A percentile compares a stretch with the other conserved stretches of the same genome.
Evolutionary conservation across 169 alveolate genomes (phyloP).

Genomic region (Amoebophrya sp.): DNA sequence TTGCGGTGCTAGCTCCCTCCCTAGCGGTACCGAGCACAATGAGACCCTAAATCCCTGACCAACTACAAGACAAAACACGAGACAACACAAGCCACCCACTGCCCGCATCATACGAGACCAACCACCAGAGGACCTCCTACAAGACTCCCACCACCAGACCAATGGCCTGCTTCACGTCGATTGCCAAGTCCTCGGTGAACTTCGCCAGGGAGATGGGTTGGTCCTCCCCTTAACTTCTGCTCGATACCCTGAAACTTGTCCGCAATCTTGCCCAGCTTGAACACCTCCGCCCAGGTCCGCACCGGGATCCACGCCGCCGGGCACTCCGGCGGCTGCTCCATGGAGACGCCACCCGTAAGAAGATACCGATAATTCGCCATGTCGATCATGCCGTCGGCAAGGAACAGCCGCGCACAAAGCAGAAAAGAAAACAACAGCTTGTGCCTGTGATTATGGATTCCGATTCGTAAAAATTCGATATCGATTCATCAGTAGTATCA

Average conservation of each 20-base stretch:
- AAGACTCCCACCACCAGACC: neutral
- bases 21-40: too few relatives aligned
- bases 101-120: too few relatives aligned
- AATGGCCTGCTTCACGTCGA: neutral
- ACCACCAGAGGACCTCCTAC: neutral
- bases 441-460: conserved; percentile 39
- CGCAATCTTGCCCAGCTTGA: conserved; percentile 30
- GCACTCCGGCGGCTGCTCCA: conserved; percentile 38
- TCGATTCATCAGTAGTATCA: too few relatives aligned
- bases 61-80: too few relatives aligned
- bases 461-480: conserved; percentile 45
- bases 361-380: conserved; percentile 54
- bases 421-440: conserved; percentile 69
- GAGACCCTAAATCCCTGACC: too few relatives aligned
- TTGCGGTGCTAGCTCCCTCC: too few relatives aligned
- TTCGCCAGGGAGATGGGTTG: too few relatives aligned
- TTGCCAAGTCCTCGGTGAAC: too few relatives aligned
- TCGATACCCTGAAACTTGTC: neutral
- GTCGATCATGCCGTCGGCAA: conserved; percentile 52
- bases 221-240: too few relatives aligned
- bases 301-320: conserved; percentile 50
- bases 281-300: conserved; percentile 62
- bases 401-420: conserved; percentile 71
- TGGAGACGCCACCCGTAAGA: conserved; percentile 57
- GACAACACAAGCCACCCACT: too few relatives aligned